These are phyloP conservation scores for Suillus ampliporus DNA, from an alignment of 768 basidiomycete genomes.

Conservation along the genomic window DNA sequence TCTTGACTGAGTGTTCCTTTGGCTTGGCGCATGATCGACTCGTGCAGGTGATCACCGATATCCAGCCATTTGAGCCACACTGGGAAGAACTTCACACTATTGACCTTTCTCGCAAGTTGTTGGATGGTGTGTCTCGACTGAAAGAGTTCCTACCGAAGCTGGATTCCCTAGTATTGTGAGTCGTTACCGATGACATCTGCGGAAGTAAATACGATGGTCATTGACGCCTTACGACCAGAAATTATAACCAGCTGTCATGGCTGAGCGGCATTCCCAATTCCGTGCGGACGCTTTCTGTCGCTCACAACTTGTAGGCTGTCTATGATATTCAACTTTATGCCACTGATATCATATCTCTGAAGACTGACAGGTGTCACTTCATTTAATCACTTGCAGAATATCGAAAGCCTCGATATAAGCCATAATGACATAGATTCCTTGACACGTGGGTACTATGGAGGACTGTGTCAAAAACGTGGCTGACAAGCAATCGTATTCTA, in stretches of 20 bases:
- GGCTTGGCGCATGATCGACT: constrained; percentile 91
- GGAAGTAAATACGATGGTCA: constrained; percentile 8
- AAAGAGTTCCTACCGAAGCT: constrained; percentile 91
- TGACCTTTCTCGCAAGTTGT: constrained; percentile 65
- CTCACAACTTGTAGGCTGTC: constrained; percentile 65
- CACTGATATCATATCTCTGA: constrained; percentile 25
- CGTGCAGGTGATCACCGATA: constrained; percentile 91
- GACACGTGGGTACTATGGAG: constrained; percentile 67
- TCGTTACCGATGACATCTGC: constrained; percentile 26
- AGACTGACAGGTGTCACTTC: constrained; percentile 89
- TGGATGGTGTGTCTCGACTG: constrained; percentile 70
- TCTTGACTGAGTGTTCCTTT: constrained; percentile 96
- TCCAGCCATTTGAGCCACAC: constrained; percentile 91
- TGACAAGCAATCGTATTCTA: constrained; percentile 35
- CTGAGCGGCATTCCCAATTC: constrained; percentile 76
- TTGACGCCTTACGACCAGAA: constrained; percentile 49
- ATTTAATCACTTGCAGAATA: constrained; percentile 82
- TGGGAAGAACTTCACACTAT: constrained; percentile 85
- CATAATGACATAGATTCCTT: constrained; percentile 89
- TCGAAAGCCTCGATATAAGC: constrained; percentile 92
- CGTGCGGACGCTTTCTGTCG: constrained; percentile 79
- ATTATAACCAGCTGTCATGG: constrained; percentile 77
- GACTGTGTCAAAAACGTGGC: neutral
- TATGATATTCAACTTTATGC: constrained; percentile 16
- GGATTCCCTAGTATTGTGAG: constrained; percentile 78